Percentiles rank a stretch among this genome's conserved stretches.
phyloP scores from a whole-genome alignment of 768 basidiomycete genomes.

The Leccinum obscurum region DNA sequence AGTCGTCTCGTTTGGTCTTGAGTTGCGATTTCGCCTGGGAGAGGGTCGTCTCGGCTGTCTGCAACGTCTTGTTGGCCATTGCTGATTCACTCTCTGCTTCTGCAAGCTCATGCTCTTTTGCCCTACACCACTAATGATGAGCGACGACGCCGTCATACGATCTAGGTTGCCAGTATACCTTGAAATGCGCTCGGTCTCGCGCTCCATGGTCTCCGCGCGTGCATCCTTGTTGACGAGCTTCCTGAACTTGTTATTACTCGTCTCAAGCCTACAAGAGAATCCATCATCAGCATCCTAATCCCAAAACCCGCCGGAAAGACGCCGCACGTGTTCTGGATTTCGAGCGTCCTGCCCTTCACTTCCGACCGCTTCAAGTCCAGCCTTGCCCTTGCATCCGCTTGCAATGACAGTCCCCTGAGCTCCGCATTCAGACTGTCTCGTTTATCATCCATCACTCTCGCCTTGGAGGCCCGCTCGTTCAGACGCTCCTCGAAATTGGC shows the following conservation, averaged over 20 bases:
- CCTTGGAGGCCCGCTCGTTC: constrained; percentile 50
- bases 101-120: constrained; percentile 62
- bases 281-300: constrained; percentile 2
- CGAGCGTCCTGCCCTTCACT: constrained; percentile 58
- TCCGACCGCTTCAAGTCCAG: constrained; percentile 74
- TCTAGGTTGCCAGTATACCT: constrained; percentile 40
- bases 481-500: constrained; percentile 68
- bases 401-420: constrained; percentile 65
- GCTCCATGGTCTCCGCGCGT: constrained; percentile 67
- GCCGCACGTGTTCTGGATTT: constrained; percentile 69
- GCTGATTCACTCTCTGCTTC: constrained; percentile 35
- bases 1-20: constrained; percentile 58
- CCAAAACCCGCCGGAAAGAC: not conserved
- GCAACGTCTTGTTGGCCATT: constrained; percentile 54
- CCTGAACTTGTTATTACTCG: constrained; percentile 59
- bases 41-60: constrained; percentile 63
- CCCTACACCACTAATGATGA: constrained; percentile 40
- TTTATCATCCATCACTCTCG: constrained; percentile 63
- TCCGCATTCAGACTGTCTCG: constrained; percentile 73
- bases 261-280: constrained; percentile 52
- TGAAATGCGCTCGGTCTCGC: constrained; percentile 58
- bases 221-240: constrained; percentile 64
- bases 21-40: constrained; percentile 61
- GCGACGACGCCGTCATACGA: not conserved
- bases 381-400: constrained; percentile 80